Evolutionary conservation across 139 green algal genomes (phyloP).

Genomic region (Coelastrella sp.): DNA sequence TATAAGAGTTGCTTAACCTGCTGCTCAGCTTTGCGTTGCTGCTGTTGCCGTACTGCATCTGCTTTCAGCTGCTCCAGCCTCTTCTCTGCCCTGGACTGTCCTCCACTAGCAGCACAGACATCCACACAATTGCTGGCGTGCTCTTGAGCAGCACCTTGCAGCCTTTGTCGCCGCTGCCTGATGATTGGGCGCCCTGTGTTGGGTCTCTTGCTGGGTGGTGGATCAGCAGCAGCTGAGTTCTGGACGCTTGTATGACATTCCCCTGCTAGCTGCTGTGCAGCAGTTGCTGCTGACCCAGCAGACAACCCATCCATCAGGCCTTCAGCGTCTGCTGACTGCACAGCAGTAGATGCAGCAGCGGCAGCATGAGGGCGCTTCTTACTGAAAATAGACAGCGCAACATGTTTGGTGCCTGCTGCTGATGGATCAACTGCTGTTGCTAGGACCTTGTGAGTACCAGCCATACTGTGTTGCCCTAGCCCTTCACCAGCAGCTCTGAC

Average conservation of each 20-base stretch:
- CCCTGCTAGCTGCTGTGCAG: background rate
- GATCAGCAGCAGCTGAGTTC: background rate
- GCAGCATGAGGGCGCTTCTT: background rate
- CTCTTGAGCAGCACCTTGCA: background rate
- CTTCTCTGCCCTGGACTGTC: background rate
- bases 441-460: background rate
- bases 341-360: constrained; percentile 11
- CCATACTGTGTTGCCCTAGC: background rate
- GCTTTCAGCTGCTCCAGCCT: background rate
- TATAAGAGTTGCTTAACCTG: background rate
- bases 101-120: background rate
- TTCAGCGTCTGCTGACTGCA: too few species aligned
- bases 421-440: background rate
- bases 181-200: background rate
- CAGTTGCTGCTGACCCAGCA: background rate
- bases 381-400: too few species aligned
- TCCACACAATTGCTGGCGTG: too few species aligned
- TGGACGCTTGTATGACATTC: background rate
- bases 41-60: constrained; percentile 13
- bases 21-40: background rate
- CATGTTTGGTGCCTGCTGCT: background rate
- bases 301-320: background rate
- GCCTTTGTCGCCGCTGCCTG: background rate
- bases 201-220: background rate
- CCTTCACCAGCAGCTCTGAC: background rate